Conservation (phyloP, 768 basidiomycete species). For the Leccinum uliginosum region DNA sequence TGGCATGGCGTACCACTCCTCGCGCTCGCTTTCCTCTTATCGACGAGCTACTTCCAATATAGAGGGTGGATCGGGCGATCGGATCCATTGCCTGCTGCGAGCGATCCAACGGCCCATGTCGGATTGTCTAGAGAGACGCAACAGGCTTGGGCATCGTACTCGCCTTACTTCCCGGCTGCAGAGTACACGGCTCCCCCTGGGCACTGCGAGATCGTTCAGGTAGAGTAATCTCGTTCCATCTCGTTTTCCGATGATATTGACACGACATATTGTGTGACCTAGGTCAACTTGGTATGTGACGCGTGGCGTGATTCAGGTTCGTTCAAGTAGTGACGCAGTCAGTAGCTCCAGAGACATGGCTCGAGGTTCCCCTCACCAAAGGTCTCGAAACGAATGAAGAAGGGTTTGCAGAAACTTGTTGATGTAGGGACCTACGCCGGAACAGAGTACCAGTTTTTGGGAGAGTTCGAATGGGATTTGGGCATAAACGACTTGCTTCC, state of each 20-base stretch:
- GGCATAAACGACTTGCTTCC: constrained; percentile 56
- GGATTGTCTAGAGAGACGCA: constrained; percentile 21
- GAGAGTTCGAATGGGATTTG: constrained; percentile 53
- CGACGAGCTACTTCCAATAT: constrained; percentile 9
- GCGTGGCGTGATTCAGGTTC: too few relatives aligned
- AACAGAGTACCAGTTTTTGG: constrained; percentile 51
- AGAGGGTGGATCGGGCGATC: constrained; percentile 6
- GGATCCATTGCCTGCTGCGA: background rate
- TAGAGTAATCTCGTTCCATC: constrained; percentile 16
- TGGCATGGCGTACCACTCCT: constrained; percentile 7
- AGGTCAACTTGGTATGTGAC: constrained; percentile 29
- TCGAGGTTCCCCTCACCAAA: constrained; percentile 67
- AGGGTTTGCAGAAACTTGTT: constrained; percentile 52
- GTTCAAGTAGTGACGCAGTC: constrained; percentile 3
- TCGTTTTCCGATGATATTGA: background rate
- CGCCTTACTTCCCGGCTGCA: constrained; percentile 52
- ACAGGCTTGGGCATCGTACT: constrained; percentile 55
- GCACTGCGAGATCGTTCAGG: constrained; percentile 55
- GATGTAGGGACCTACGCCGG: constrained; percentile 43
- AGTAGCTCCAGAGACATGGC: constrained; percentile 76
- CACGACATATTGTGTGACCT: background rate
- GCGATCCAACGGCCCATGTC: background rate
- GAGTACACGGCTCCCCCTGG: constrained; percentile 44
- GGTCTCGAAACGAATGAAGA: constrained; percentile 39
- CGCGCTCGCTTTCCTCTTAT: constrained; percentile 12